Conservation (phyloP, 495 filamentous ascomycete genomes). For the Apiosordaria backusii region DNA sequence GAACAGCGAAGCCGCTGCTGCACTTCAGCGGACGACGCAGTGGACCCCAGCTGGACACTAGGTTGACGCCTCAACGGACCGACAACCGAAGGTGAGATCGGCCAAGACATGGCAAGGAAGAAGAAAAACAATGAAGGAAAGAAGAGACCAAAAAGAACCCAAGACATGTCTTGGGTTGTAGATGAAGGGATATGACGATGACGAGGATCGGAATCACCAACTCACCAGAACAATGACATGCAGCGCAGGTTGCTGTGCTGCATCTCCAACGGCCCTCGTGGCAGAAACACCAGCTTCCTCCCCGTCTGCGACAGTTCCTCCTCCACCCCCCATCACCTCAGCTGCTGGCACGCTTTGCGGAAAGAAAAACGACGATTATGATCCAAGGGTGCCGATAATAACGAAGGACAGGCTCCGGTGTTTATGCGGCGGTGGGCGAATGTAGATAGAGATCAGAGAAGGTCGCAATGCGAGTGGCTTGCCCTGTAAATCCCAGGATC, state of each 20-base stretch:
- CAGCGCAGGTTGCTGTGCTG: conserved; percentile 51
- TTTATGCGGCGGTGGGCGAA: too few species aligned
- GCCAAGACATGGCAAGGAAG: neutral
- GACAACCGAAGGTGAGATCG: neutral
- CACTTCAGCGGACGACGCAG: too few species aligned
- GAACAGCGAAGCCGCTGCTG: too few species aligned
- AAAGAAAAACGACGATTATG: too few species aligned
- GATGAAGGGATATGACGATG: neutral
- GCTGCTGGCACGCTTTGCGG: too few species aligned
- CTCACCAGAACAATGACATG: conserved; percentile 81
- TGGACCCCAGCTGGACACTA: too few species aligned
- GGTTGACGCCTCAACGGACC: too few species aligned
- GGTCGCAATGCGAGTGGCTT: neutral
- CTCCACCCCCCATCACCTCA: conserved; percentile 7
- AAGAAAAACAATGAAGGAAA: neutral
- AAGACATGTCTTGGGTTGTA: too few species aligned
- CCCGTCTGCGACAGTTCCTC: conserved; percentile 4
- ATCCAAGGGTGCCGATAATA: too few species aligned
- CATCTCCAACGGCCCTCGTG: conserved; percentile 11
- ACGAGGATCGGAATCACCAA: conserved; percentile 17
- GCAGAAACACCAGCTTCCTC: neutral
- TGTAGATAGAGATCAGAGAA: too few species aligned
- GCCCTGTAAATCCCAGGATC: neutral
- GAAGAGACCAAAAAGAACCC: conserved; percentile 1
- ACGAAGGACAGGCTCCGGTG: too few species aligned